Conservation (phyloP, 768 basidiomycete species). For the Dentipellis sp. region DNA sequence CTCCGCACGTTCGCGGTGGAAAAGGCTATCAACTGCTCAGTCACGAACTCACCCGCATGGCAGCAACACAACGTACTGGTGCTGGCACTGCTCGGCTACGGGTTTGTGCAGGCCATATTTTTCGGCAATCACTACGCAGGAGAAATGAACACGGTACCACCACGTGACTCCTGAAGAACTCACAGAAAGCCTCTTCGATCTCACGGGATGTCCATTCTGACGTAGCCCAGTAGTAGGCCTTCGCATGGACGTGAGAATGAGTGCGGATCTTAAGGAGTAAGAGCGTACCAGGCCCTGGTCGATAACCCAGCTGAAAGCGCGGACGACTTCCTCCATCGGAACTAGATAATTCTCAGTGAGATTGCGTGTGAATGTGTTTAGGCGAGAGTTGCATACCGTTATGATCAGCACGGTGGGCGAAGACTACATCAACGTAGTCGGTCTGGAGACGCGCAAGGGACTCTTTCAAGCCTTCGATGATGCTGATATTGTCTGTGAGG, state of each 20-base stretch:
- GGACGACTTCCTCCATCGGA: constrained; percentile 48
- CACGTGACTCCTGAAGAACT: background rate
- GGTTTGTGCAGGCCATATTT: constrained; percentile 41
- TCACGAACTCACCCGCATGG: background rate
- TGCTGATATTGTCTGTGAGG: constrained; percentile 16
- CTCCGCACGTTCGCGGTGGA: constrained; percentile 47
- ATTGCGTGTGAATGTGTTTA: too few species aligned
- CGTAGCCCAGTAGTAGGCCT: constrained; percentile 40
- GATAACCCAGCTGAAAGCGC: constrained; percentile 48
- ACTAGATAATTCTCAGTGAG: constrained; percentile 13
- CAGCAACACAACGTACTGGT: constrained; percentile 20
- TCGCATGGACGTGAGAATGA: background rate
- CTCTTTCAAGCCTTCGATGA: constrained; percentile 46
- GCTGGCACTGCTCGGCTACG: constrained; percentile 43
- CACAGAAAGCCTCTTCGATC: constrained; percentile 36
- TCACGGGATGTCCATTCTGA: constrained; percentile 48
- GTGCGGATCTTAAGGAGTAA: background rate
- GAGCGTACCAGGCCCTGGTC: constrained; percentile 34
- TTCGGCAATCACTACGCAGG: constrained; percentile 28
- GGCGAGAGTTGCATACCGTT: constrained; percentile 15
- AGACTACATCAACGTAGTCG: constrained; percentile 42
- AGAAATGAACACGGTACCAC: background rate
- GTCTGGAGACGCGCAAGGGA: constrained; percentile 41
- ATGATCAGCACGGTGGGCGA: constrained; percentile 42
- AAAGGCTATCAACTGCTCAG: constrained; percentile 27